phyloP scores from a whole-genome alignment of 192 early-diverging fungal genomes.

The Gonapodya prolifera region DNA sequence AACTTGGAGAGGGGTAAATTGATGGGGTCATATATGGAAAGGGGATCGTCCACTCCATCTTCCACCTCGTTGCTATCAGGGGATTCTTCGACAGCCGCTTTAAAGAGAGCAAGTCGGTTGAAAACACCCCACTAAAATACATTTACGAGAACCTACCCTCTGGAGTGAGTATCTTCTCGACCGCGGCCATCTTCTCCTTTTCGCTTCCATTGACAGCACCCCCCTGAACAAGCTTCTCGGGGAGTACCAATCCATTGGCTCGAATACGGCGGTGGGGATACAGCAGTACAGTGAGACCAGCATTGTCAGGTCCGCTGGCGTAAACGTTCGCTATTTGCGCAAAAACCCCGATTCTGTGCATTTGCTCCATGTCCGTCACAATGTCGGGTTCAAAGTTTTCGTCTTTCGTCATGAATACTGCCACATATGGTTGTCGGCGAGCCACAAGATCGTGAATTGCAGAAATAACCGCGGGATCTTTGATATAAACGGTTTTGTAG shows the following conservation, averaged over 20 bases:
- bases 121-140: neutral
- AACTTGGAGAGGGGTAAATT: constrained; percentile 30
- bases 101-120: neutral
- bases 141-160: neutral
- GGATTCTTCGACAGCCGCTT: neutral
- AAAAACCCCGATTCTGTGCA: constrained; percentile 88
- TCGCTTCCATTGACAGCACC: constrained; percentile 12
- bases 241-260: constrained; percentile 53
- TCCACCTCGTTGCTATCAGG: neutral
- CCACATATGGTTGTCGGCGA: constrained; percentile 91
- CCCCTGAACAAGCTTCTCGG: constrained; percentile 3
- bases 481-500: constrained; percentile 96
- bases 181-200: constrained; percentile 11
- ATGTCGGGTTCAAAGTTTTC: constrained; percentile 77
- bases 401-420: constrained; percentile 86
- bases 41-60: neutral
- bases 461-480: constrained; percentile 80
- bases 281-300: constrained; percentile 76
- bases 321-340: constrained; percentile 93
- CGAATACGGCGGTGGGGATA: constrained; percentile 90
- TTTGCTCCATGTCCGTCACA: constrained; percentile 59
- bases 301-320: constrained; percentile 41
- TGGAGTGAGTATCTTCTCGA: neutral
- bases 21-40: neutral
- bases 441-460: constrained; percentile 86